phyloP scores from a whole-genome alignment of 192 early-diverging fungal species.

The Dissophora ornata region DNA sequence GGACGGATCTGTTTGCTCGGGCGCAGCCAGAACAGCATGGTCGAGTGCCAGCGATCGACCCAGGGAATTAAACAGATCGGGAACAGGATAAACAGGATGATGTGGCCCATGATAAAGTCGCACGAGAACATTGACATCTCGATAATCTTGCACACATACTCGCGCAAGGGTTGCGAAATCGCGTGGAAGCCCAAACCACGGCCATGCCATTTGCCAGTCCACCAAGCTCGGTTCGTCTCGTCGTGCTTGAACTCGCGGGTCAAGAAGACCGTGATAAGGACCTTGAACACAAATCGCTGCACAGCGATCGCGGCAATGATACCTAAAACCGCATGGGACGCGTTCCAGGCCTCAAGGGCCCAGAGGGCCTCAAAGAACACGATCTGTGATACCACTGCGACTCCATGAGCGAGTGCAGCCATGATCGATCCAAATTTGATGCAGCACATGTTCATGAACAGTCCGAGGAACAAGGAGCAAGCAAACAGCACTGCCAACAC shows the following conservation, averaged over 20 bases:
- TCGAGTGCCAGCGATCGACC: slow-evolving; percentile 79
- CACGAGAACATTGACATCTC: slow-evolving; percentile 85
- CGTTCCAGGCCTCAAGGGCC: slow-evolving; percentile 74
- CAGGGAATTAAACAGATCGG: slow-evolving; percentile 77
- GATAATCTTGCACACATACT: slow-evolving; percentile 85
- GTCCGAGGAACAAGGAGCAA: slow-evolving; percentile 72
- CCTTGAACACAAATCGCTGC: slow-evolving; percentile 75
- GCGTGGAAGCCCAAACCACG: slow-evolving; percentile 71
- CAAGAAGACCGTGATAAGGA: slow-evolving; percentile 75
- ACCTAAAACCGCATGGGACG: slow-evolving; percentile 72
- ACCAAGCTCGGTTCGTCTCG: slow-evolving; percentile 87
- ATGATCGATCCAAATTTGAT: slow-evolving; percentile 79
- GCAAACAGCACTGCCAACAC: slow-evolving; percentile 70
- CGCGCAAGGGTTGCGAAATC: slow-evolving; percentile 80
- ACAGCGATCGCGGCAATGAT: slow-evolving; percentile 73
- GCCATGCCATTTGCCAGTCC: slow-evolving; percentile 87
- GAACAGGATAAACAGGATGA: slow-evolving; percentile 81
- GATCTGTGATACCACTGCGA: slow-evolving; percentile 72
- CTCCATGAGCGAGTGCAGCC: slow-evolving; percentile 71
- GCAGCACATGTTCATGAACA: slow-evolving; percentile 70
- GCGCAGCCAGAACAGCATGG: slow-evolving; percentile 86
- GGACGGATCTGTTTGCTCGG: slow-evolving; percentile 82
- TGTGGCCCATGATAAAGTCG: slow-evolving; percentile 82
- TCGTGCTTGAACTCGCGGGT: slow-evolving; percentile 88
- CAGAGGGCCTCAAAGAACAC: slow-evolving; percentile 72